Evolutionary conservation across 805 yeast species (phyloP).

Genomic region (Candida namnaoensis): DNA sequence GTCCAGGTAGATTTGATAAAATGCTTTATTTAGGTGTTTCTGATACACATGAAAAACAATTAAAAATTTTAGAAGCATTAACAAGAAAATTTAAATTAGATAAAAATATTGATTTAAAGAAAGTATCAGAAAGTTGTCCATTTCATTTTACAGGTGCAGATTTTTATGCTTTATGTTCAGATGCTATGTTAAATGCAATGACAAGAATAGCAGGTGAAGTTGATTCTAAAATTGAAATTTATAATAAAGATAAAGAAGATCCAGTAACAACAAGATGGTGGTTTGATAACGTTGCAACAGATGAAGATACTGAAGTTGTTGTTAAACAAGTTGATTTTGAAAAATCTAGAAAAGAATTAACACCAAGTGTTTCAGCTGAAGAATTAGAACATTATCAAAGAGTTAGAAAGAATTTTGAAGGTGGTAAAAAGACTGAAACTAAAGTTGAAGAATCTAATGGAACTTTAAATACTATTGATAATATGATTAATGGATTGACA

Average conservation of each 20-base stretch:
- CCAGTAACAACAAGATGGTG: constrained; percentile 70
- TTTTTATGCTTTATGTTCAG: constrained; percentile 92
- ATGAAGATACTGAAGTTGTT: constrained; percentile 55
- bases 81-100: constrained; percentile 72
- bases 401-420: constrained; percentile 79
- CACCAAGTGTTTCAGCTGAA: constrained; percentile 82
- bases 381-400: constrained; percentile 76
- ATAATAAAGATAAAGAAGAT: constrained; percentile 35
- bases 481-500: neutral
- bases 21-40: constrained; percentile 90
- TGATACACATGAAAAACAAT: constrained; percentile 84
- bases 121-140: constrained; percentile 65
- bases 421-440: constrained; percentile 30
- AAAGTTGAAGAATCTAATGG: too few relatives aligned
- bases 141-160: constrained; percentile 97
- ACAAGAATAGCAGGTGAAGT: constrained; percentile 74
- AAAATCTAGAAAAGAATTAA: constrained; percentile 63
- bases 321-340: constrained; percentile 69
- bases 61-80: constrained; percentile 77
- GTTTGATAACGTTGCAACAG: constrained; percentile 76
- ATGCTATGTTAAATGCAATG: constrained; percentile 96
- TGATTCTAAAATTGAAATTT: constrained; percentile 51
- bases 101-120: constrained; percentile 46
- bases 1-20: constrained; percentile 95
- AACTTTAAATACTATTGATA: too few relatives aligned